Percentiles rank a stretch among this genome's conserved stretches.
Evolutionary conservation across 495 filamentous ascomycete genomes (phyloP).

Genomic region (Massariosphaeria phaeospora): DNA sequence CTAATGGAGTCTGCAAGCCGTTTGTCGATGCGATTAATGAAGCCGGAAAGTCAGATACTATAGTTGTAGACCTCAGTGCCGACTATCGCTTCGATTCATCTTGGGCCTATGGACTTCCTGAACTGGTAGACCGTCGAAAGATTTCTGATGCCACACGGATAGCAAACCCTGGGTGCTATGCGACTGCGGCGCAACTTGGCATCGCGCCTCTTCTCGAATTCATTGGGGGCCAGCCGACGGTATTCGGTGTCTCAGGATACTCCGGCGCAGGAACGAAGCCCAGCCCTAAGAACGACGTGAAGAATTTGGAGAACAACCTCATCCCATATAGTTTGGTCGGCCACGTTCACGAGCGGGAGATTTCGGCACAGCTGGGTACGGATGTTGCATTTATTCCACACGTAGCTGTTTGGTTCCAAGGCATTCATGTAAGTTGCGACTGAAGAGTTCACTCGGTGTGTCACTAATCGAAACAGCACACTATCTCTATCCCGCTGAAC

Average conservation of each 20-base stretch:
- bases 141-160: constrained; percentile 83
- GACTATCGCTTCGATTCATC: constrained; percentile 87
- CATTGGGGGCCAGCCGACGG: constrained; percentile 73
- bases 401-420: constrained; percentile 96
- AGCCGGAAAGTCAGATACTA: constrained; percentile 62
- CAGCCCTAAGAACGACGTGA: constrained; percentile 88
- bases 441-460: too few relatives aligned
- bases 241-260: constrained; percentile 94
- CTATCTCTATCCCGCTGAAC: constrained; percentile 82
- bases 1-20: constrained; percentile 94
- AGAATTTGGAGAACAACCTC: constrained; percentile 80
- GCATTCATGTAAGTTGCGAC: constrained; percentile 60
- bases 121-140: constrained; percentile 70
- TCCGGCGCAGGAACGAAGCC: constrained; percentile 96
- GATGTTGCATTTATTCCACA: constrained; percentile 88
- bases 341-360: constrained; percentile 95
- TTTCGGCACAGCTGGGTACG: constrained; percentile 69
- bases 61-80: constrained; percentile 90
- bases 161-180: constrained; percentile 93
- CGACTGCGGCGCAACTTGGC: constrained; percentile 90
- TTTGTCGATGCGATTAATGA: constrained; percentile 88
- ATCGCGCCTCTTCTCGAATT: constrained; percentile 77
- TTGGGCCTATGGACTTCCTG: constrained; percentile 95
- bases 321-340: constrained; percentile 91
- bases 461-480: constrained; percentile 49